Percentiles rank a stretch among this genome's conserved stretches.
These are phyloP conservation scores for Termitomyces sp. DNA, from an alignment of 768 basidiomycete species.

Conservation along the genomic window DNA sequence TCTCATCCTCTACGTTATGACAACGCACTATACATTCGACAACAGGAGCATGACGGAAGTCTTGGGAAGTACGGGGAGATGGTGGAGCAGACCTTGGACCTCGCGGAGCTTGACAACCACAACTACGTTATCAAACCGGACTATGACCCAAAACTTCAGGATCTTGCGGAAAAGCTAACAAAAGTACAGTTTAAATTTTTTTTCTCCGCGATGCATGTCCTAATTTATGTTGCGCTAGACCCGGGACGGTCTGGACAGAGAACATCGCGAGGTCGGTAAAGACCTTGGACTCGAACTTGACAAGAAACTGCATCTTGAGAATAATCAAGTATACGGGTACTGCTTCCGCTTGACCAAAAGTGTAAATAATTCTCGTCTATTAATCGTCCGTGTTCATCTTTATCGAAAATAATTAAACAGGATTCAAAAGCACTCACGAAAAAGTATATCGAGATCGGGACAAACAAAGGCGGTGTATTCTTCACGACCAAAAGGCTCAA, in stretches of 20 bases:
- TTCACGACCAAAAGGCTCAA: constrained; percentile 82
- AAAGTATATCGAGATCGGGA: constrained; percentile 78
- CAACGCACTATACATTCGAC: background rate
- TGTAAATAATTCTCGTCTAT: constrained; percentile 40
- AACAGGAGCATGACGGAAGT: constrained; percentile 55
- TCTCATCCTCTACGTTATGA: background rate
- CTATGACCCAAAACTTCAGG: constrained; percentile 73
- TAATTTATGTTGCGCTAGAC: constrained; percentile 26
- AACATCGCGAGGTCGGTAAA: constrained; percentile 63
- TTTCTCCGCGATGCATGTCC: background rate
- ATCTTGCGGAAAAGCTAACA: constrained; percentile 60
- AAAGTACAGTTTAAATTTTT: constrained; percentile 29
- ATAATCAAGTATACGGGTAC: constrained; percentile 83
- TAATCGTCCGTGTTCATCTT: background rate
- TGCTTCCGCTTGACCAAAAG: constrained; percentile 91
- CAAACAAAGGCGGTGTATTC: constrained; percentile 79
- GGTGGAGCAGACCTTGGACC: constrained; percentile 94
- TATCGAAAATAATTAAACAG: constrained; percentile 31
- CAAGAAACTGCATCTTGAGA: constrained; percentile 95
- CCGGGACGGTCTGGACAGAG: constrained; percentile 76
- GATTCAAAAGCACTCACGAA: constrained; percentile 72
- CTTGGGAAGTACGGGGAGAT: constrained; percentile 84
- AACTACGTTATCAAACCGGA: constrained; percentile 90
- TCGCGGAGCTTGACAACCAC: constrained; percentile 78
- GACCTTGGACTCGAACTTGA: constrained; percentile 81